Evolutionary conservation across 2,329 filamentous ascomycete species (phyloP).

Genomic region (Magnaporthales sp.): DNA sequence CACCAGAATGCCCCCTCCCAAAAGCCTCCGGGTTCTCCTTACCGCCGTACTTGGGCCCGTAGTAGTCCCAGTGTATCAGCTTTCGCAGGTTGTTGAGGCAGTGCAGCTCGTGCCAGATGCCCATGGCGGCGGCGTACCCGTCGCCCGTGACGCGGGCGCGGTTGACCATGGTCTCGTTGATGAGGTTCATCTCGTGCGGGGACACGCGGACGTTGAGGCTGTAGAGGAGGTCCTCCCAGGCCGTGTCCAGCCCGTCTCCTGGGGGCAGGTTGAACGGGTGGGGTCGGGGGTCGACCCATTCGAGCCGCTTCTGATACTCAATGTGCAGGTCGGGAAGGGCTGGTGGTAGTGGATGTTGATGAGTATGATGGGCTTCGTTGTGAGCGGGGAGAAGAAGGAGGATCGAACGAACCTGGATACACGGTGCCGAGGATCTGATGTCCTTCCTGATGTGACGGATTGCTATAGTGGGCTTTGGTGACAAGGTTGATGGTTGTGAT

Average conservation of each 20-base stretch:
- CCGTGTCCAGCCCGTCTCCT: neutral
- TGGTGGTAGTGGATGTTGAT: too few relatives aligned
- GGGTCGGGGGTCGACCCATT: neutral
- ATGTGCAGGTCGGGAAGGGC: neutral
- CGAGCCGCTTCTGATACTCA: neutral
- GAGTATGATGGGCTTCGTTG: too few relatives aligned
- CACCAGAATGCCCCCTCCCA: neutral
- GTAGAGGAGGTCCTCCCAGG: neutral
- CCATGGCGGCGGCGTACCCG: neutral
- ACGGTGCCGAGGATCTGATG: neutral
- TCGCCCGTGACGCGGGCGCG: neutral
- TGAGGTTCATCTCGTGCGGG: neutral
- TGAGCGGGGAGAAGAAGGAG: too few relatives aligned
- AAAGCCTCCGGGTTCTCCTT: neutral
- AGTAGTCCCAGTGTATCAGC: neutral
- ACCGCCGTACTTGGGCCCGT: neutral
- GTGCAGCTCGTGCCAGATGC: neutral
- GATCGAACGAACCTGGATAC: neutral
- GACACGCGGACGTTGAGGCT: neutral
- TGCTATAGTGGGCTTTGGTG: neutral
- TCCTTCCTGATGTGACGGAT: neutral
- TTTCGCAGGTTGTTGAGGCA: neutral
- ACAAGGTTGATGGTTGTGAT: neutral
- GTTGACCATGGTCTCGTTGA: neutral
- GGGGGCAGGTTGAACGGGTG: neutral